Evolutionary conservation across 2,329 filamentous ascomycete species (phyloP), one percentile per base, ranked within the genome.

Genomic region (Boeremia lycopersici): DNA sequence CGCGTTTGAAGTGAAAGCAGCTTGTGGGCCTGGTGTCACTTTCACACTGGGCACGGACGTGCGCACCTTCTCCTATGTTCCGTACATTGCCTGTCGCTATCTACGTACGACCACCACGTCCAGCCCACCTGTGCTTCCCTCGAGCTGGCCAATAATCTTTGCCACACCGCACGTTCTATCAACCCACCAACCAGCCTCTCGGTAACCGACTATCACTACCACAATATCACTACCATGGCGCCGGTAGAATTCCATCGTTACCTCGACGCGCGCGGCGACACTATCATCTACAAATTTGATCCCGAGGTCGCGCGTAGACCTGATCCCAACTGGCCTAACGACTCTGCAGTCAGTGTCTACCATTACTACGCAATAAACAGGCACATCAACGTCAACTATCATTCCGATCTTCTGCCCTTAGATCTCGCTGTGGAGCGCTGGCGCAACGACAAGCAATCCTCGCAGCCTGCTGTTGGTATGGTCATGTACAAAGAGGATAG

Each of bases 281-380:
- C 46, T 6, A 56, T 64, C 13, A 56, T 60, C 28, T 60, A 52
- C 50, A 60, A 63, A 26, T 64, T 65, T 53, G 57, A 64, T 33
- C 52, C 55, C 1, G 35, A 45, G 2, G 25, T 59, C 25, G 48
- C 61, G 34, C 46, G 53, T 40, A 40, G 43, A 10, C 43, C 52
- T 0, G 28, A 51, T 17, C 42, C 42, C 7, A 41, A 9, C 7
- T 52, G 38, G 36, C 53, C 47, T 15, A 47, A 34, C 39, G 56
- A 60, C 26, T 52, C 53, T 6, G 49, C 60, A 5, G 29, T 61
- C 30, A 53, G 36, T 19, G 42, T 63, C 4, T 60, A 40, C 49
- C 59, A 57, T 30, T 48, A 58, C 19, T 62, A 56, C 53, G 34
- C 30, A 19, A 34, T 55, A 25, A 34, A 49, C 6, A 48, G 41